phyloP scores from a whole-genome alignment of 768 basidiomycete species.

The Mycena chlorophos region DNA sequence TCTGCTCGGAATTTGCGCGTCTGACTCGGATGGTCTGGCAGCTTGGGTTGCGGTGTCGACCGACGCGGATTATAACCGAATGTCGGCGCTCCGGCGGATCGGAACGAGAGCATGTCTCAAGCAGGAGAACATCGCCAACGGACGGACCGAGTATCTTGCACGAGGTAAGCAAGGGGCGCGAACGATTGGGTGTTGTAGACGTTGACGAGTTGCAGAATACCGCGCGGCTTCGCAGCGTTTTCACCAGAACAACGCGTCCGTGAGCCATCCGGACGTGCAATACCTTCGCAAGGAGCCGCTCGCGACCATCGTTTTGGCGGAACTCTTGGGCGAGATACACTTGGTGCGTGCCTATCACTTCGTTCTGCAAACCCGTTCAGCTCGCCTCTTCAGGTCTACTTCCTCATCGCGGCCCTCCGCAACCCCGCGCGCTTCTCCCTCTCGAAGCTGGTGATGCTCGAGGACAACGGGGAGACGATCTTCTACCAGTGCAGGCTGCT shows the following conservation, averaged over 20 bases:
- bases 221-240: background rate
- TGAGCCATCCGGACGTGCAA: background rate
- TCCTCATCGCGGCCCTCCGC: background rate
- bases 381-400: background rate
- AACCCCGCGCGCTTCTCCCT: background rate
- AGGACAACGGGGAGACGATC: background rate
- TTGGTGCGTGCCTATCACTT: background rate
- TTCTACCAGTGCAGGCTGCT: background rate
- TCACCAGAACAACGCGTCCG: background rate
- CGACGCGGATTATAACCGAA: background rate
- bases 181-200: background rate
- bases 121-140: background rate
- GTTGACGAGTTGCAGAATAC: background rate
- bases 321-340: background rate
- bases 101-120: background rate
- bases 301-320: background rate
- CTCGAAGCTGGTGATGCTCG: background rate
- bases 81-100: background rate
- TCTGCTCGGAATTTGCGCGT: background rate
- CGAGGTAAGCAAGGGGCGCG: background rate
- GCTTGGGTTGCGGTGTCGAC: background rate
- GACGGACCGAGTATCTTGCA: background rate
- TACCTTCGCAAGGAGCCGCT: background rate
- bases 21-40: background rate
- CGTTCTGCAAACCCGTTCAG: background rate